Percentiles rank a stretch among this genome's conserved stretches.
Conservation (phyloP, 352 stramenopile species). For the Globisporangium okanoganense region DNA sequence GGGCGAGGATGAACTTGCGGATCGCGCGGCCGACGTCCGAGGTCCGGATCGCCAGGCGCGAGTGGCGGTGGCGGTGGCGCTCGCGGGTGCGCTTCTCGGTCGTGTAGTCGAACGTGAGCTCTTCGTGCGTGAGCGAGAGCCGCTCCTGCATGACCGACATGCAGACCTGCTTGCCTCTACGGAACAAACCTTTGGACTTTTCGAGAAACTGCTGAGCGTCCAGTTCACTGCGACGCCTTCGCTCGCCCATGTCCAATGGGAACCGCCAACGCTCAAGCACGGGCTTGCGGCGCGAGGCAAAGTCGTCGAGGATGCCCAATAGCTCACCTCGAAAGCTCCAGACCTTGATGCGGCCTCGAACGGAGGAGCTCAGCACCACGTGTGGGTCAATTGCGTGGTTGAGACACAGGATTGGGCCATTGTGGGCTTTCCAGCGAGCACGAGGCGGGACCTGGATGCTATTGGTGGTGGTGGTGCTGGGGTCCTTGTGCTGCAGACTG, state of each 20-base stretch:
- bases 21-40: constrained; percentile 39
- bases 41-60: constrained; percentile 10
- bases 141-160: constrained; percentile 47
- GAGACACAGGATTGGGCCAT: constrained; percentile 32
- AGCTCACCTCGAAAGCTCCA: constrained; percentile 43
- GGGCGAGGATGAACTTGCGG: constrained; percentile 39
- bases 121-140: constrained; percentile 35
- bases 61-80: background rate
- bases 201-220: constrained; percentile 42
- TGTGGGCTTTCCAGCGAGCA: constrained; percentile 40
- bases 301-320: constrained; percentile 58
- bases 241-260: constrained; percentile 45
- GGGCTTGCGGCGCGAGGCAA: constrained; percentile 51
- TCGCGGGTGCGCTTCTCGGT: constrained; percentile 7
- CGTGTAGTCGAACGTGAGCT: constrained; percentile 21
- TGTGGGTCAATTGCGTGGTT: constrained; percentile 30
- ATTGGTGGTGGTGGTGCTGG: background rate
- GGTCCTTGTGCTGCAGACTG: background rate
- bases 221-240: constrained; percentile 26
- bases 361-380: constrained; percentile 46
- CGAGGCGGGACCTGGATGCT: background rate
- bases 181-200: constrained; percentile 16
- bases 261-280: constrained; percentile 49
- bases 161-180: constrained; percentile 19
- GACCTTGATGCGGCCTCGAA: constrained; percentile 53